A percentile compares a stretch with the other conserved stretches of the same genome.
Conservation (phyloP, 2,329 filamentous ascomycete genomes). For the Ceratocystis destructans region DNA sequence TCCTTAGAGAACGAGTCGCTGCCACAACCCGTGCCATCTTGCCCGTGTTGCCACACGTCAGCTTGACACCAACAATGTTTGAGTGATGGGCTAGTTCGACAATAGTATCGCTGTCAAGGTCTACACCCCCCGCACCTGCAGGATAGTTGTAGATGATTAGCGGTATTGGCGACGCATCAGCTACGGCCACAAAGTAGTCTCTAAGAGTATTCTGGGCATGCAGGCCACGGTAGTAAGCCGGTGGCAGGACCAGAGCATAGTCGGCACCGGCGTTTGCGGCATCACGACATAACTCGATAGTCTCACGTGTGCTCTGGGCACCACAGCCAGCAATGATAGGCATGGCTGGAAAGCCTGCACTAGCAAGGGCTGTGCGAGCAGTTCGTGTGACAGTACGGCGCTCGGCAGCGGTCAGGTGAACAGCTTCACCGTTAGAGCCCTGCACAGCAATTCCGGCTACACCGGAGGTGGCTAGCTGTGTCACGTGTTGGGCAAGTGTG, state of each 20-base stretch:
- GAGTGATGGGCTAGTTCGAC: conserved; percentile 36
- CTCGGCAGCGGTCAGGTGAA: conserved; percentile 60
- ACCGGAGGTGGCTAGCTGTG: conserved; percentile 59
- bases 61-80: conserved; percentile 50
- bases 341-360: conserved; percentile 48
- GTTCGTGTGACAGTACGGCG: conserved; percentile 53
- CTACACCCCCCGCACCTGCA: conserved; percentile 41
- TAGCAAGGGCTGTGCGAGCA: conserved; percentile 51
- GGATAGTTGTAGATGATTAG: conserved; percentile 53
- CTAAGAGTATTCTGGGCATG: conserved; percentile 40
- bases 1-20: conserved; percentile 26
- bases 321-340: conserved; percentile 67
- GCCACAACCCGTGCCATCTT: conserved; percentile 40
- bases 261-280: conserved; percentile 57
- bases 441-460: conserved; percentile 63
- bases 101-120: conserved; percentile 44
- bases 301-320: conserved; percentile 58
- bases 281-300: conserved; percentile 54
- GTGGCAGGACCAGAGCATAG: conserved; percentile 62
- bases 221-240: conserved; percentile 58
- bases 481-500: conserved; percentile 46
- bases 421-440: conserved; percentile 72
- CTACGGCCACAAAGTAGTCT: conserved; percentile 49
- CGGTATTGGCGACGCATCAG: conserved; percentile 43
- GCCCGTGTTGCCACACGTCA: conserved; percentile 51